phyloP scores from a whole-genome alignment of 169 alveolate genomes.

The Cryptosporidium ubiquitum region DNA sequence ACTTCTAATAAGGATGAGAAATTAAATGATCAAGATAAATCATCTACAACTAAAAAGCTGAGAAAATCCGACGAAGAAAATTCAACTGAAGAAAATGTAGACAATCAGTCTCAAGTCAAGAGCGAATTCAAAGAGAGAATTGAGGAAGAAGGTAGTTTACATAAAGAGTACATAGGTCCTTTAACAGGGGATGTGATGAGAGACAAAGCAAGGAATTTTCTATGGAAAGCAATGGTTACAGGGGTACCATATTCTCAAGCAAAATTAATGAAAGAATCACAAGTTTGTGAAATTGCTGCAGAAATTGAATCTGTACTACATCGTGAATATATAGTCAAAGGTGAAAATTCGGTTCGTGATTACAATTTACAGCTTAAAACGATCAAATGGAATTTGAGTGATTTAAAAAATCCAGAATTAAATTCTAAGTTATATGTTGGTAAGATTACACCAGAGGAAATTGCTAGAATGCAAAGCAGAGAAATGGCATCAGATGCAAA shows the following conservation, averaged over 20 bases:
- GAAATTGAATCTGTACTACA: conserved; percentile 82
- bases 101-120: background rate
- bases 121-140: conserved; percentile 1
- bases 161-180: conserved; percentile 66
- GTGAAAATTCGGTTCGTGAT: conserved; percentile 79
- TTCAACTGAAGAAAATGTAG: conserved; percentile 64
- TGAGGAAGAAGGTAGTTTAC: conserved; percentile 62
- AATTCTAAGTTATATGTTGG: conserved; percentile 87
- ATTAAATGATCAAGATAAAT: conserved; percentile 76
- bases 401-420: conserved; percentile 89
- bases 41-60: conserved; percentile 47
- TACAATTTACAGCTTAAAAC: conserved; percentile 87
- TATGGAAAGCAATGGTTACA: conserved; percentile 75
- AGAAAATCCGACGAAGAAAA: conserved; percentile 43
- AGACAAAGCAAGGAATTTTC: conserved; percentile 77
- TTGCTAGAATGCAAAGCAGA: conserved; percentile 90
- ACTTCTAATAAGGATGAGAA: conserved; percentile 69
- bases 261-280: conserved; percentile 77
- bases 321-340: conserved; percentile 75
- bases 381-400: conserved; percentile 89
- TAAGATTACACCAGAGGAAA: conserved; percentile 81
- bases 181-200: conserved; percentile 76
- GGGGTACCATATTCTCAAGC: conserved; percentile 78
- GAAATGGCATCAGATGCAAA: conserved; percentile 94
- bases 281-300: conserved; percentile 80